Base-by-base conservation (phyloP, 768 basidiomycete genomes). In the Panaeolus cyanescens region DNA sequence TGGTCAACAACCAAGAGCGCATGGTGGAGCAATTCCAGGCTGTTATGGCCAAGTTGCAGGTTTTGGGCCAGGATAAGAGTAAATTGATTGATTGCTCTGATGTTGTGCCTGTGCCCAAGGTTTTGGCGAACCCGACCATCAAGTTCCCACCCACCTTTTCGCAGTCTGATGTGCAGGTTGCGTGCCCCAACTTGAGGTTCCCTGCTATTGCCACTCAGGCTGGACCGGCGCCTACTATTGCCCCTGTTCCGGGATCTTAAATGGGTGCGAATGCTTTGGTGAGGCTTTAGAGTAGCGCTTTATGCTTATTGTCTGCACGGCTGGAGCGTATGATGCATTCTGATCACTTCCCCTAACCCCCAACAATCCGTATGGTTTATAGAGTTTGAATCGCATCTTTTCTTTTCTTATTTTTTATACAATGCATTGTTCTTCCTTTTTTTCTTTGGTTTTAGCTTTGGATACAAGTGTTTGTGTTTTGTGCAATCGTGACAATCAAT, bases 41-140 rank as follows among this genome's bases (percentile, higher is more conserved):
- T 22, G 76, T 71, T 7, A 75, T 76, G 73, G 69, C 69, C 15
- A 75, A 76, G 65, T 66, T 76, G 17, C 67, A 71, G 30, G 63
- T 72, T 32, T 59, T 75, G 32, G 74, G 73, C 28, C 71, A 74
- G 54, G 64, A 73, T 57, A 58, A 36, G 19, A 53, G 31, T 15
- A 63, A 65, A 5, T 64, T 78, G 45, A 64, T 74, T 56, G 76
- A 77, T 65, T 79, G 77, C 67, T 75, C 75, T 4, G 74, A 76
- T 39, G 73, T 76, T 19, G 61, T 64, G 1, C 64, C 63, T 37
- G 59, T 60, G 17, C 62, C 65, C 20, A 32, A 55, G 39, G 19
- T 58, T 22, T 59, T 66, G 58, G 10, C 54, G 19, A 54, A 62
- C 34, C 36, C 59, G 3, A 56, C 9, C 8, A 50, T 67, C 64